phyloP scores from a whole-genome alignment of 2,329 filamentous ascomycete species.

The Stromatinia cepivora region DNA sequence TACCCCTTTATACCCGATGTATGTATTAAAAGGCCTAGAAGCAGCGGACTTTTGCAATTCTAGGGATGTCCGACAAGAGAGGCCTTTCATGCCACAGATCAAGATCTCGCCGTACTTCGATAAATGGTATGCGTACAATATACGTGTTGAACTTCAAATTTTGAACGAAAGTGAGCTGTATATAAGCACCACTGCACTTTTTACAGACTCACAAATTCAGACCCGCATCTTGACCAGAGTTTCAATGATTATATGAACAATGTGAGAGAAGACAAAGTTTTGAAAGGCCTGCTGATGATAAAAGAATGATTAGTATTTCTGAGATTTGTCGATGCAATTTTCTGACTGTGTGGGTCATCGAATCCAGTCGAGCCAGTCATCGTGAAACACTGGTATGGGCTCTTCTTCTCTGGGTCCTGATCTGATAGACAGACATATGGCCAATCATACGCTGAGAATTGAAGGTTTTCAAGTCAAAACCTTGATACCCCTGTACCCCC shows the following conservation, averaged over 20 bases:
- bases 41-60: background rate
- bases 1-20: background rate
- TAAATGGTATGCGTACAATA: background rate
- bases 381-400: no score
- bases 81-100: background rate
- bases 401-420: no score
- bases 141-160: background rate
- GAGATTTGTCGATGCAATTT: background rate
- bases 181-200: slow-evolving; percentile 9
- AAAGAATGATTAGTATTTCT: background rate
- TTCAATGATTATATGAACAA: background rate
- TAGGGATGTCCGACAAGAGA: background rate
- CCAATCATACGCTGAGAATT: no score
- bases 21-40: background rate
- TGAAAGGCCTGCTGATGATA: no score
- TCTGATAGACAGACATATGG: no score
- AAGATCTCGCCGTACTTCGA: background rate
- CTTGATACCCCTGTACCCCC: no score
- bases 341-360: background rate
- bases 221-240: background rate
- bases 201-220: slow-evolving; percentile 9
- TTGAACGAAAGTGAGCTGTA: slow-evolving; percentile 1
- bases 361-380: background rate
- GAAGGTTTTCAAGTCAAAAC: no score
- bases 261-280: background rate